Evolutionary conservation across 192 early-diverging fungal genomes (phyloP), one percentile per base, ranked within the genome.

Genomic region (Piromyces sp.): DNA sequence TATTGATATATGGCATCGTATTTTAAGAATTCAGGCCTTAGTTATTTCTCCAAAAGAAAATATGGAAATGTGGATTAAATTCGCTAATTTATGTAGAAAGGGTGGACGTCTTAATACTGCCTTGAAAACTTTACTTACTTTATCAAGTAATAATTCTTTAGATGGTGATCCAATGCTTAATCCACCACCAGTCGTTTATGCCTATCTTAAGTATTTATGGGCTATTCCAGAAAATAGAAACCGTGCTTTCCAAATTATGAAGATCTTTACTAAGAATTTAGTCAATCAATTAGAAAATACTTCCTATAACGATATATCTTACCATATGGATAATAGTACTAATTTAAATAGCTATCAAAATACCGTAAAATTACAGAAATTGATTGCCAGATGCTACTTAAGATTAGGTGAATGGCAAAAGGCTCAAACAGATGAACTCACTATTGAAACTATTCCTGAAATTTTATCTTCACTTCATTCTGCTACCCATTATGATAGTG

Each of bases 401-500:
- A 96, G 96, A 86, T 91, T 94, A 79, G 97, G 96, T 38, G 96
- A 99, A 86, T 99, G 97, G 97, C 94, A 98, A 80, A 79, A 83
- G 78, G 58, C 81, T 86, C 16, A 78, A 88, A 78, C 86, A 86
- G 90, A 91, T 78, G 93, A 93, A 68, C 82, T 92, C 26, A 91
- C 51, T n/a, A 68, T 68, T 68, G 84, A 42, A 19, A 85, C 86
- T 30, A 87, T 92, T 79, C 90, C 90, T 1, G 93, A 94, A 78
- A 96, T 97, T 31, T 83, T 97, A 79, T 84, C 90, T 80, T 95
- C 94, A 11, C 95, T 94, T 84, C 86, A 89, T 1, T 92, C 95
- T 30, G 96, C 97, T 0, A 96, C 95, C 14, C 91, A 94, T 38
- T 92, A 94, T 87, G 96, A 97, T 85, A 88, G 89, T 85, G 90